Evolutionary conservation across 2,329 filamentous ascomycete species (phyloP), one percentile per base, ranked within the genome.

Genomic region (Hirsutella thompsonii): DNA sequence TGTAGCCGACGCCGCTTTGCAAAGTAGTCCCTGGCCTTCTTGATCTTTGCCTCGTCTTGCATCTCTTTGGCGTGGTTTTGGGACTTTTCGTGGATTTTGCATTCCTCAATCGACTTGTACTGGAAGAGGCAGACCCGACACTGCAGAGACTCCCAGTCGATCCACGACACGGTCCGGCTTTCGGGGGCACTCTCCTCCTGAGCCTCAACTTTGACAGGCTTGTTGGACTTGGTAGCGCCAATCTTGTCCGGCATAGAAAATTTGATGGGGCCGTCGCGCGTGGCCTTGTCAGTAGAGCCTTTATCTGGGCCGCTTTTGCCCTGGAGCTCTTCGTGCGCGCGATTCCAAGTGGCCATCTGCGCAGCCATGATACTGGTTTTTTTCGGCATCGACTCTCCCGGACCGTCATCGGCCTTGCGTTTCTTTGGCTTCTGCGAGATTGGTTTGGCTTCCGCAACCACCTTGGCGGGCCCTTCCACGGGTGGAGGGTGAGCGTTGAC

Each of bases 401-500:
- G 28, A 9, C 16, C 49, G 2, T 53, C 57, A 3, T 75, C 71
- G 1, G 63, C 63, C 52, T 77, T 79, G 40, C 70, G 60, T 52
- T 76, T 76, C 59, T 75, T 78, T 10, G 53, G 41, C 46, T 66
- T 68, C 44, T 64, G 66, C 6, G 46, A 49, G 9, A 61, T 57
- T 5, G 38, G 47, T 5, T 49, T 47, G 37, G 61, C 58, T 16
- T 55, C 51, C 6, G 46, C 48, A 3, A 40, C 29, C 38, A 39
- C 16, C 37, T 54, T 55, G 28, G 44, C 38, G 14, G 51, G 42
- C 16, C 60, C 61, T 40, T 61, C 52, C 1, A 42, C 46, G 6
- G 53, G 61, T 0, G 68, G 62, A 13, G 71, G 66, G 16, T 69
- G 64, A 3, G 66, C 56, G n/a, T 76, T 72, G 4, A 85, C 66